Conservation (phyloP, 257 asterid species). For the Gentiana dahurica region DNA sequence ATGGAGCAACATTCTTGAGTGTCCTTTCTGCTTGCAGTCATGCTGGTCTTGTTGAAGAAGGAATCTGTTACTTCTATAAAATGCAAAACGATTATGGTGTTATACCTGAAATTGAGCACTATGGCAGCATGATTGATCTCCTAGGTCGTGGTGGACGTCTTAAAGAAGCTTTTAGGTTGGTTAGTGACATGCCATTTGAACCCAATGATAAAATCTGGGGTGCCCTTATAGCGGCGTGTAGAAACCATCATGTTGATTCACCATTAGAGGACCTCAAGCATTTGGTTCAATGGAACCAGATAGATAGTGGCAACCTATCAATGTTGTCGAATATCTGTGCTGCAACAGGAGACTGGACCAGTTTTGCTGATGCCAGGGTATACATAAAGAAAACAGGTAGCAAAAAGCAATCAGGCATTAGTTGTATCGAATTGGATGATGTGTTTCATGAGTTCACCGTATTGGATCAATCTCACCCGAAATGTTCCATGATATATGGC, state of each 20-base stretch:
- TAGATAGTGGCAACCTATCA: constrained; percentile 32
- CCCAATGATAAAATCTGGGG: constrained; percentile 68
- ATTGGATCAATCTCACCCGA: constrained; percentile 54
- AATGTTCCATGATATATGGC: constrained; percentile 46
- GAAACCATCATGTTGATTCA: constrained; percentile 43
- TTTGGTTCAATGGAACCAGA: constrained; percentile 37
- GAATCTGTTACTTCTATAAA: constrained; percentile 36
- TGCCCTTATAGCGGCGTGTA: constrained; percentile 69
- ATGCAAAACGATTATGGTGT: constrained; percentile 50
- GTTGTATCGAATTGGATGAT: constrained; percentile 41
- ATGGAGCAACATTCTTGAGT: constrained; percentile 57
- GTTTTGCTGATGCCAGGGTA: constrained; percentile 46
- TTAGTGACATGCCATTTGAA: constrained; percentile 60
- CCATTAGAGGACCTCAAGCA: constrained; percentile 35
- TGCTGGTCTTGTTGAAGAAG: constrained; percentile 51
- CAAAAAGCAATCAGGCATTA: constrained; percentile 41
- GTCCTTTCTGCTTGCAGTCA: constrained; percentile 67
- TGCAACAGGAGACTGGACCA: constrained; percentile 55
- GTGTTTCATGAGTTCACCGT: constrained; percentile 53
- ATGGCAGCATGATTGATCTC: constrained; percentile 73
- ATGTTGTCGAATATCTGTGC: constrained; percentile 50
- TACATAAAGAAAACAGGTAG: constrained; percentile 32
- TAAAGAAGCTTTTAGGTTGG: constrained; percentile 51
- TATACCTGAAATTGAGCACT: constrained; percentile 59
- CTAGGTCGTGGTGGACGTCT: constrained; percentile 75